A percentile compares a stretch with the other conserved stretches of the same genome.
Conservation (phyloP, 2,329 filamentous ascomycete genomes). For the Fusarium domesticum region DNA sequence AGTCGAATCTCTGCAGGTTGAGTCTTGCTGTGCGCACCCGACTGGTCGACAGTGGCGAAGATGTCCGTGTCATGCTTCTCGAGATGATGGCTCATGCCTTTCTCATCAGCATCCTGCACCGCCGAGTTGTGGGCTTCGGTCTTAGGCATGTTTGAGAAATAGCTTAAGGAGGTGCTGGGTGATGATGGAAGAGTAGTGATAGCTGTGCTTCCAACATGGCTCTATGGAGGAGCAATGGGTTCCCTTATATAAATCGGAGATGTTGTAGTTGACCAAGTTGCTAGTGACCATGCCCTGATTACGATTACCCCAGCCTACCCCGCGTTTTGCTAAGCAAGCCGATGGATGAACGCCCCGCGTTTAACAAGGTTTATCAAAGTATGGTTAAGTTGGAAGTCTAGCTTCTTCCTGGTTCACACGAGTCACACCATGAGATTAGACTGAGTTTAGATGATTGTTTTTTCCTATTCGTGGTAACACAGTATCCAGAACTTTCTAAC, state of each 20-base stretch:
- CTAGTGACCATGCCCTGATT: conserved; percentile 2
- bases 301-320: conserved; percentile 17
- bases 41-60: conserved; percentile 9
- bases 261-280: neutral
- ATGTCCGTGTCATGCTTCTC: conserved; percentile 9
- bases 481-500: too few species aligned
- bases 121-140: neutral
- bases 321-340: conserved; percentile 3
- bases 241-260: conserved; percentile 7
- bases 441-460: too few species aligned
- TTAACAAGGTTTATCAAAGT: conserved; percentile 5
- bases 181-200: neutral
- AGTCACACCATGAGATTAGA: neutral
- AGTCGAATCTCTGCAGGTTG: conserved; percentile 10
- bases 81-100: conserved; percentile 8
- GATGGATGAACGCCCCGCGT: neutral
- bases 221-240: neutral
- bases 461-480: too few species aligned
- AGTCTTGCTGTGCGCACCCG: conserved; percentile 10
- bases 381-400: neutral
- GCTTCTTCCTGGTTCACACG: neutral
- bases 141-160: conserved; percentile 1
- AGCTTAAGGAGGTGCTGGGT: neutral
- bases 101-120: conserved; percentile 9
- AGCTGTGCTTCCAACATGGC: neutral